These are phyloP conservation scores for Nannochloropsis gaditana DNA, from an alignment of 108 stramenopile genomes.

Conservation along the genomic window DNA sequence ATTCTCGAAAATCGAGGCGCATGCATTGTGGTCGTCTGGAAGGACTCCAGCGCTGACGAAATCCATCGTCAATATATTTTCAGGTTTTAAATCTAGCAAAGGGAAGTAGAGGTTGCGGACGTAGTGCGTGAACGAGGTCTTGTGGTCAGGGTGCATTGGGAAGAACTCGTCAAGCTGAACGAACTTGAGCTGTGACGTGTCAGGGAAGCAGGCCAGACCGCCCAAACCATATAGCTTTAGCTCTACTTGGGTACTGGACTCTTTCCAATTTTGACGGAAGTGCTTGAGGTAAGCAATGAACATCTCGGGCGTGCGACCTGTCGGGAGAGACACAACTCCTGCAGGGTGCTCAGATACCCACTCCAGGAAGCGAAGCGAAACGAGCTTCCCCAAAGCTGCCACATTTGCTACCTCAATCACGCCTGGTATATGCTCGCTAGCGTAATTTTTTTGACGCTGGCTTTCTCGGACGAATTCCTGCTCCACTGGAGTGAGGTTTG, in stretches of 20 bases:
- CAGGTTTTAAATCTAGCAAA: conserved; percentile 20
- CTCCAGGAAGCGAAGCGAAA: conserved; percentile 37
- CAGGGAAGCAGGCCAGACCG: not conserved
- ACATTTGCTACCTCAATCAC: conserved; percentile 34
- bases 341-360: conserved; percentile 30
- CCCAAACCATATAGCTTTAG: conserved; percentile 17
- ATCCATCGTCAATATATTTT: conserved; percentile 30
- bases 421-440: conserved; percentile 9
- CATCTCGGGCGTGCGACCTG: conserved; percentile 36
- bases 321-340: conserved; percentile 33
- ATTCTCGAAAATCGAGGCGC: conserved; percentile 14
- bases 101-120: conserved; percentile 26
- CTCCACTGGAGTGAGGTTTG: not conserved
- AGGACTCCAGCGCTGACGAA: conserved; percentile 23
- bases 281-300: conserved; percentile 37
- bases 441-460: not conserved
- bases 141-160: conserved; percentile 36
- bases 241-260: conserved; percentile 23
- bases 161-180: conserved; percentile 42
- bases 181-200: conserved; percentile 27
- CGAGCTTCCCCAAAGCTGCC: conserved; percentile 33
- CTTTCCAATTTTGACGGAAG: conserved; percentile 11
- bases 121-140: conserved; percentile 33
- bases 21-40: conserved; percentile 22
- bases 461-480: not conserved